phyloP scores from a whole-genome alignment of 2,329 filamentous ascomycete genomes.

The Phialophora chinensis region DNA sequence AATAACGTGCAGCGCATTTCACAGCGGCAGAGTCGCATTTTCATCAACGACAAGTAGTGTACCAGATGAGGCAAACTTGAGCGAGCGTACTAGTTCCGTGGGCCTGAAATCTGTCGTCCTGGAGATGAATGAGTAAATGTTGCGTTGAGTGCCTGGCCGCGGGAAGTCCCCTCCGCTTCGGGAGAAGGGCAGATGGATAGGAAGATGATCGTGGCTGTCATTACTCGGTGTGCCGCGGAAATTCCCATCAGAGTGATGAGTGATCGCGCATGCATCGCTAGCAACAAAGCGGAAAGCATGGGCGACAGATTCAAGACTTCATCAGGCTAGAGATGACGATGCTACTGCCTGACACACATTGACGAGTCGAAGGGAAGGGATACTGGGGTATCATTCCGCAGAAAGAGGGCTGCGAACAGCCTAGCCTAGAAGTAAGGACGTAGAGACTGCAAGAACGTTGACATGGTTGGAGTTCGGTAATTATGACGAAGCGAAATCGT shows the following conservation, averaged over 20 bases:
- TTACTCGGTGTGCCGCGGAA: neutral
- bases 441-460: neutral
- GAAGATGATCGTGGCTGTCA: neutral
- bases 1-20: conserved; percentile 1
- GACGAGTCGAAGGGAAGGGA: neutral
- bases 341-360: neutral
- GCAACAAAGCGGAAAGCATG: neutral
- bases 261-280: neutral
- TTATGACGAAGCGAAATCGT: neutral
- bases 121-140: neutral
- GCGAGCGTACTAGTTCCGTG: neutral
- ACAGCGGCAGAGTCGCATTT: neutral
- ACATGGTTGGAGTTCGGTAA: neutral
- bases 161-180: neutral
- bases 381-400: neutral
- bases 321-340: neutral
- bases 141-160: neutral
- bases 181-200: neutral
- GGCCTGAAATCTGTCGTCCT: neutral
- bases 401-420: neutral
- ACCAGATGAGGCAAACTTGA: neutral
- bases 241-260: neutral
- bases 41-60: neutral
- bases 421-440: neutral
- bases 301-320: neutral